These are phyloP conservation scores for Physcomitrellopsis africana DNA, from an alignment of 225 moss, liverwort and hornwort species.

Conservation along the genomic window DNA sequence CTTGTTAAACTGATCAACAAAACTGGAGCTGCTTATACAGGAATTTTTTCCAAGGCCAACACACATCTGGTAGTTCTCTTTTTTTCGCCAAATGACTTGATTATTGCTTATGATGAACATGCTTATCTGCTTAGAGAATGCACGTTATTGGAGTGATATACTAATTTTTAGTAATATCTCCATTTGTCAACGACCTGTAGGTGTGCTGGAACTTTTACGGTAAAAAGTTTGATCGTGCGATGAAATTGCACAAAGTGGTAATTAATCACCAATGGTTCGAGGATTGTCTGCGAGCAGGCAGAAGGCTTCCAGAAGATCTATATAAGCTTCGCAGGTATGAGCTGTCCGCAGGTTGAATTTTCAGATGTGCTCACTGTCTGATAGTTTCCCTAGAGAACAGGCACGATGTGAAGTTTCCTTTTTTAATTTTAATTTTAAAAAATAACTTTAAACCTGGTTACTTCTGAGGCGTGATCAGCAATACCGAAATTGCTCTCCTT, in stretches of 20 bases:
- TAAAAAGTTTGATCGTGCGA: conserved; percentile 77
- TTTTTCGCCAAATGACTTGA: not conserved
- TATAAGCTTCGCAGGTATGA: conserved; percentile 72
- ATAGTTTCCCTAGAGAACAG: conserved; percentile 6
- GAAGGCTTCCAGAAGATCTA: conserved; percentile 60
- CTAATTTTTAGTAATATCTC: not conserved
- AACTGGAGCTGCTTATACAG: conserved; percentile 81
- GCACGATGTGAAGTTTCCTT: conserved; percentile 1
- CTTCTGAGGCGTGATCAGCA: conserved; percentile 4
- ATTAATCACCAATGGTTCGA: conserved; percentile 96
- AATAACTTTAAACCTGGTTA: not conserved
- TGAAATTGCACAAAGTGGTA: conserved; percentile 64
- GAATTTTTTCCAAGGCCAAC: conserved; percentile 67
- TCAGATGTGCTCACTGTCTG: conserved; percentile 5
- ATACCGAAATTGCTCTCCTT: not conserved
- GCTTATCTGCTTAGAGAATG: conserved; percentile 14
- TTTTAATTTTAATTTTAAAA: too few species aligned
- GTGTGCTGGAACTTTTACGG: conserved; percentile 88
- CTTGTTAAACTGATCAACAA: conserved; percentile 80
- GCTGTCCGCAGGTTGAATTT: conserved; percentile 14
- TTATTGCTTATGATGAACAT: not conserved
- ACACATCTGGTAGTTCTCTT: conserved; percentile 79
- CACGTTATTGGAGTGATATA: conserved; percentile 9
- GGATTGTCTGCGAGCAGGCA: conserved; percentile 72
- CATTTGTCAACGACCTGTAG: conserved; percentile 32